Conservation (phyloP, 2,329 filamentous ascomycete genomes). For the Neoarthrinium moseri region DNA sequence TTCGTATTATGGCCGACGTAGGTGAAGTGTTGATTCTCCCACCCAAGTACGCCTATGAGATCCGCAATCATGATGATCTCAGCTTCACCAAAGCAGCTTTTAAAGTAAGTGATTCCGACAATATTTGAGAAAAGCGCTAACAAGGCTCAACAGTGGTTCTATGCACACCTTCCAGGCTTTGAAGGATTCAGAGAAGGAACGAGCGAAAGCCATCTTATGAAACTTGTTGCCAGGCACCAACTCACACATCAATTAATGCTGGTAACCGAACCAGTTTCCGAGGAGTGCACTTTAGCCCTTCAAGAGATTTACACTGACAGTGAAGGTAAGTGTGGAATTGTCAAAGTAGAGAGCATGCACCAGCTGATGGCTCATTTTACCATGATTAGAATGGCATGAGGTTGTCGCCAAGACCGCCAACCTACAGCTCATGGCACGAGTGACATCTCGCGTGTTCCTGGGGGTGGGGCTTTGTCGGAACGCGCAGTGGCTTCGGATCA, state of each 20-base stretch:
- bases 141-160: no score
- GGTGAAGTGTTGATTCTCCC: neutral
- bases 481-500: constrained; percentile 16
- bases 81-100: no score
- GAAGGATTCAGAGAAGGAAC: no score
- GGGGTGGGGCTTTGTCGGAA: constrained; percentile 18
- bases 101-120: no score
- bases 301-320: neutral
- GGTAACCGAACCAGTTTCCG: constrained; percentile 1
- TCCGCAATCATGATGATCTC: constrained; percentile 1
- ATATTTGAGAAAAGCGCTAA: no score
- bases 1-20: neutral
- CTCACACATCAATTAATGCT: no score
- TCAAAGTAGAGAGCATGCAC: neutral
- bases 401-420: neutral
- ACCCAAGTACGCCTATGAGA: neutral
- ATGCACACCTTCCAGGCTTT: neutral
- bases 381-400: constrained; percentile 8
- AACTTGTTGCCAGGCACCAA: no score
- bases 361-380: neutral
- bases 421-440: constrained; percentile 10
- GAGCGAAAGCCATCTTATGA: no score
- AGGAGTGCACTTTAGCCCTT: neutral
- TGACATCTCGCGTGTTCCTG: constrained; percentile 18
- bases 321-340: neutral